Evolutionary conservation across 805 yeast genomes (phyloP).

Genomic region (Lachancea waltii): DNA sequence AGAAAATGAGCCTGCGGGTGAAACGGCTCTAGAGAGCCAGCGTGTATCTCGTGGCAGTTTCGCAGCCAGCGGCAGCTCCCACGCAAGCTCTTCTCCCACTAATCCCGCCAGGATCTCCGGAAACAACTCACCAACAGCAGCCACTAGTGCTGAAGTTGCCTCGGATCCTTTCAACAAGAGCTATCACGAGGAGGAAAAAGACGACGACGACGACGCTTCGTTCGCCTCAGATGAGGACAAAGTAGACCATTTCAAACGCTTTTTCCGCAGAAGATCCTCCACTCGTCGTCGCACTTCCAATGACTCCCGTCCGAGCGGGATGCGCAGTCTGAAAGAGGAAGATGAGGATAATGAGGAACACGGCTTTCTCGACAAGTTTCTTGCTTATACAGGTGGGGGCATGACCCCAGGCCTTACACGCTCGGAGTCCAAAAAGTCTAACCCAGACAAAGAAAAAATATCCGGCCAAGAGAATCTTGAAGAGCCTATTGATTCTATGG

Average conservation of each 20-base stretch:
- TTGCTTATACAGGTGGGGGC: constrained; percentile 32
- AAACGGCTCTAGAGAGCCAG: too few relatives aligned
- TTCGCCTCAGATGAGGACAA: constrained; percentile 15
- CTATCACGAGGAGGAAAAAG: constrained; percentile 1
- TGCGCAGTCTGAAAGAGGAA: constrained; percentile 10
- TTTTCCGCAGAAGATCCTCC: constrained; percentile 18
- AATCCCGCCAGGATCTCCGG: neutral
- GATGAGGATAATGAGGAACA: constrained; percentile 18
- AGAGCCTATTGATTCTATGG: constrained; percentile 41
- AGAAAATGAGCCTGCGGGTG: too few relatives aligned
- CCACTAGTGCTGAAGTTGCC: too few relatives aligned
- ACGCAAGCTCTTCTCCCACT: neutral
- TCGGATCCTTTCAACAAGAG: neutral
- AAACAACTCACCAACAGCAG: neutral
- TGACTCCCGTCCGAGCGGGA: constrained; percentile 9
- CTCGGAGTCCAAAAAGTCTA: constrained; percentile 10
- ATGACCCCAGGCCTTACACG: constrained; percentile 33
- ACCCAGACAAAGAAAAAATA: constrained; percentile 34
- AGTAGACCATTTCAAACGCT: constrained; percentile 19
- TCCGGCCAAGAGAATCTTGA: constrained; percentile 21
- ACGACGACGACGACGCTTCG: constrained; percentile 9
- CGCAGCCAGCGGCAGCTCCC: too few relatives aligned
- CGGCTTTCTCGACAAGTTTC: constrained; percentile 27
- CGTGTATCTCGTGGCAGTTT: too few relatives aligned
- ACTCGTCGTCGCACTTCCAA: constrained; percentile 7